Conservation (phyloP, 2,329 filamentous ascomycete genomes). For the Pseudogymnoascus destructans region DNA sequence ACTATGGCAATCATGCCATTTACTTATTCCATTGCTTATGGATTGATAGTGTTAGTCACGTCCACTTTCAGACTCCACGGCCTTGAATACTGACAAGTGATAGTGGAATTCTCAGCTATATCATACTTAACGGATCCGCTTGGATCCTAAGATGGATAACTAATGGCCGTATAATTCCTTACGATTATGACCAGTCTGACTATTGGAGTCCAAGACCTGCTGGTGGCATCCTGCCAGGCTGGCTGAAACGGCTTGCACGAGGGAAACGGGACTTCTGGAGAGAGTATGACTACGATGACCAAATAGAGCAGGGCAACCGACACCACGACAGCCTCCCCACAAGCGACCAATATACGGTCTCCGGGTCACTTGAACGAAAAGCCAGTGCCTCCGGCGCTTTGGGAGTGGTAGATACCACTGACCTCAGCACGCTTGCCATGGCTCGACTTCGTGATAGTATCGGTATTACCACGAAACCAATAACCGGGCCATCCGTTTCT, state of each 20-base stretch:
- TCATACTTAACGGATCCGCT: conserved; percentile 57
- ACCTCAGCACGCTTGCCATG: not conserved
- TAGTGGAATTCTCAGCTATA: conserved; percentile 61
- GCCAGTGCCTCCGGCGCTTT: not conserved
- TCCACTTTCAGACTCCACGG: not conserved
- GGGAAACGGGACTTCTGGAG: conserved; percentile 69
- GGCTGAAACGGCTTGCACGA: conserved; percentile 48
- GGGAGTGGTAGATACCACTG: not conserved
- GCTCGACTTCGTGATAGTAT: conserved; percentile 4
- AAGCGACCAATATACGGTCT: not conserved
- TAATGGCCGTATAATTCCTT: conserved; percentile 57
- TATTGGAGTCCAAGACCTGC: conserved; percentile 67
- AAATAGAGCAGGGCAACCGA: not conserved
- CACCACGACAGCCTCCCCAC: not conserved
- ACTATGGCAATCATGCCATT: conserved; percentile 81
- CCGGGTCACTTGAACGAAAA: not conserved
- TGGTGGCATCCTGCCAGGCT: conserved; percentile 64
- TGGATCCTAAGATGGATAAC: conserved; percentile 55
- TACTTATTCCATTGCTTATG: conserved; percentile 79
- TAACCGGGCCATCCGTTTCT: not conserved
- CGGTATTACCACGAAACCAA: not conserved
- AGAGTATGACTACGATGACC: conserved; percentile 23
- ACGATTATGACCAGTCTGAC: conserved; percentile 64
- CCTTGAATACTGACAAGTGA: not conserved
- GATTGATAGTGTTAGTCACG: conserved; percentile 46